phyloP scores from a whole-genome alignment of 192 early-diverging fungal species.

The Entrophospora sp. region DNA sequence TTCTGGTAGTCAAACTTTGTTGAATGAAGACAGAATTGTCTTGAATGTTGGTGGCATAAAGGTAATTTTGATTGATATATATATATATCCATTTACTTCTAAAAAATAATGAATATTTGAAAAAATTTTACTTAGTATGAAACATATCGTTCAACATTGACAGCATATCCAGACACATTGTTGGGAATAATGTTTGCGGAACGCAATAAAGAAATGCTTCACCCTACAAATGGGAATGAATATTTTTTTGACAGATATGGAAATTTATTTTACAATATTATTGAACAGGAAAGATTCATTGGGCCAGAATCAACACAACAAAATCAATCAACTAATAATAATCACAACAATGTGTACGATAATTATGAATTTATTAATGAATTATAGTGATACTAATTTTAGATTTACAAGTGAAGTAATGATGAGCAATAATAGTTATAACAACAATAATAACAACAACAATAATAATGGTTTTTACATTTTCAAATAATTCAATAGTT shows the following conservation, averaged over 20 bases:
- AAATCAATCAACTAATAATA: neutral
- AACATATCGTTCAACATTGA: neutral
- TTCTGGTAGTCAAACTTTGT: too few species aligned
- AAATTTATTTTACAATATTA: conserved; percentile 1
- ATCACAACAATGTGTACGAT: neutral
- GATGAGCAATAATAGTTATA: too few species aligned
- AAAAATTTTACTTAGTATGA: neutral
- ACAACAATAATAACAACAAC: too few species aligned
- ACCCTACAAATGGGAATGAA: conserved; percentile 7
- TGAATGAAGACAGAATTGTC: neutral
- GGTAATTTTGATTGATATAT: neutral
- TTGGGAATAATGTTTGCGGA: conserved; percentile 13
- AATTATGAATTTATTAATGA: neutral
- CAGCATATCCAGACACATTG: conserved; percentile 12
- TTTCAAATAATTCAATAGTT: neutral
- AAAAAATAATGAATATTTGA: neutral
- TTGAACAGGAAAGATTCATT: conserved; percentile 9
- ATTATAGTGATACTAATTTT: too few species aligned
- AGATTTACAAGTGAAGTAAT: too few species aligned
- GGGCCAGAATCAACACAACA: neutral
- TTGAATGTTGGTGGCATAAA: conserved; percentile 7
- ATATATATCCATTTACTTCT: neutral
- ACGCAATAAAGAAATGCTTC: conserved; percentile 2
- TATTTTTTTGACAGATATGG: conserved; percentile 21
- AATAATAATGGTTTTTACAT: too few species aligned